Percentiles rank a stretch among this genome's conserved stretches.
Evolutionary conservation across 176 grass and related monocot genomes (phyloP).

Genomic region (Zizania latifolia): DNA sequence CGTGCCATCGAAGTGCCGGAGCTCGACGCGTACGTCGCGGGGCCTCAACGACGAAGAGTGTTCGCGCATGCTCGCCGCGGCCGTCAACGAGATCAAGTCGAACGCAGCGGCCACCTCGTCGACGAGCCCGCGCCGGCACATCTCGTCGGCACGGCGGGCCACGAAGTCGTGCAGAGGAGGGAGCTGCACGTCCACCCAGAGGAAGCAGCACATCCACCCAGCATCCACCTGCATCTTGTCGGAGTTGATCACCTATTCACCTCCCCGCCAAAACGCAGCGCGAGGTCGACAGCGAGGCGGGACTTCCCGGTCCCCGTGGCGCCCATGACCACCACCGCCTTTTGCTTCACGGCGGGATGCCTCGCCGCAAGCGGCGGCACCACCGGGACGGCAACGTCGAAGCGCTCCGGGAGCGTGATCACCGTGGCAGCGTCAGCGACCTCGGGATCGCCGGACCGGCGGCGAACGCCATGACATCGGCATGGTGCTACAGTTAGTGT

Average conservation of each 20-base stretch:
- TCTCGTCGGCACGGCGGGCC: constrained; percentile 58
- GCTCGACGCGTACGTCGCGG: constrained; percentile 56
- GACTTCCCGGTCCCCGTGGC: constrained; percentile 92
- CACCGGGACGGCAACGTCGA: not conserved
- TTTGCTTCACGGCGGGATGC: constrained; percentile 37
- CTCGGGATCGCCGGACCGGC: not conserved
- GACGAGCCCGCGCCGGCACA: constrained; percentile 57
- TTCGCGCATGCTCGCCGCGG: constrained; percentile 35
- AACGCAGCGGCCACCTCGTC: constrained; percentile 68
- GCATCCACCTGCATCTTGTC: constrained; percentile 82
- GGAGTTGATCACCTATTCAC: constrained; percentile 75
- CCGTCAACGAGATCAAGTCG: constrained; percentile 69
- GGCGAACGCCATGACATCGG: constrained; percentile 5
- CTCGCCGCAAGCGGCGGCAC: constrained; percentile 9
- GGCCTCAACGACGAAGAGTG: constrained; percentile 26
- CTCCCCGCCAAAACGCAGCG: constrained; percentile 54
- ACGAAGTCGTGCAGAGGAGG: constrained; percentile 61
- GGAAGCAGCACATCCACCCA: constrained; percentile 74
- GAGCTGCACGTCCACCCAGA: constrained; percentile 82
- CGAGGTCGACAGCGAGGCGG: constrained; percentile 71
- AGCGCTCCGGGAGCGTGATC: constrained; percentile 24
- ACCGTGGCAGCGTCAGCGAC: not conserved
- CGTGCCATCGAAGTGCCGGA: constrained; percentile 82
- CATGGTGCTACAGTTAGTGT: not conserved
- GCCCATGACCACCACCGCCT: constrained; percentile 81